phyloP scores from a whole-genome alignment of 2,329 filamentous ascomycete species.

The Tolypocladium amazonense region DNA sequence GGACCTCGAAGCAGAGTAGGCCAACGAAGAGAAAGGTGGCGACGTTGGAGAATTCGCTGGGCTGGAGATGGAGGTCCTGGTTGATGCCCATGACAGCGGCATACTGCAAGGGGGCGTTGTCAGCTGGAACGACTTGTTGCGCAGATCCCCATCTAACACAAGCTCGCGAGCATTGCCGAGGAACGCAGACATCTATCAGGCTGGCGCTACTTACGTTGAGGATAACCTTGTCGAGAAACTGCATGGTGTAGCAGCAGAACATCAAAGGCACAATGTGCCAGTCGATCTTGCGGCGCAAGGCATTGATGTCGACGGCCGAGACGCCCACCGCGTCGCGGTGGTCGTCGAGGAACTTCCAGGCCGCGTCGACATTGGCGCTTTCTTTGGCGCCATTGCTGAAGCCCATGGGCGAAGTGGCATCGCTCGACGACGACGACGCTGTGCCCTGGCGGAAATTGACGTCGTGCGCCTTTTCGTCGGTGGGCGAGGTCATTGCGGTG shows the following conservation, averaged over 20 bases:
- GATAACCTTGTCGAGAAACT: conserved; percentile 54
- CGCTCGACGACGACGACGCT: conserved; percentile 11
- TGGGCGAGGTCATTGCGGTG: conserved; percentile 11
- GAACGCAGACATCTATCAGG: background rate
- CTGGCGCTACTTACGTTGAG: conserved; percentile 38
- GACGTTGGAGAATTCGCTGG: conserved; percentile 52
- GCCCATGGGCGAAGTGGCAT: background rate
- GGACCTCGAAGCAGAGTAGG: conserved; percentile 46
- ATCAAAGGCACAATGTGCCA: conserved; percentile 49
- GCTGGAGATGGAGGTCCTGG: conserved; percentile 38
- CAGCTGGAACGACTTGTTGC: background rate
- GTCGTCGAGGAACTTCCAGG: conserved; percentile 33
- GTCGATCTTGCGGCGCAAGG: conserved; percentile 45
- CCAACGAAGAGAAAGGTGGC: conserved; percentile 55
- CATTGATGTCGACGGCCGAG: conserved; percentile 27
- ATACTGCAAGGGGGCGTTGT: conserved; percentile 31
- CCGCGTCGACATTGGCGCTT: conserved; percentile 25
- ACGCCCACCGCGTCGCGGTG: conserved; percentile 26
- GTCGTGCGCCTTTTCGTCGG: conserved; percentile 12
- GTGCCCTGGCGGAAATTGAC: conserved; percentile 8
- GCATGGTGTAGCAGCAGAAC: conserved; percentile 51
- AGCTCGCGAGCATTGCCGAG: background rate
- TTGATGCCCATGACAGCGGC: conserved; percentile 55
- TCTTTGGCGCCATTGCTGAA: background rate
- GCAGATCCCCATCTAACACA: background rate